These are phyloP conservation scores for Lojkania enalia DNA, from an alignment of 2,329 filamentous ascomycete genomes.

Conservation along the genomic window DNA sequence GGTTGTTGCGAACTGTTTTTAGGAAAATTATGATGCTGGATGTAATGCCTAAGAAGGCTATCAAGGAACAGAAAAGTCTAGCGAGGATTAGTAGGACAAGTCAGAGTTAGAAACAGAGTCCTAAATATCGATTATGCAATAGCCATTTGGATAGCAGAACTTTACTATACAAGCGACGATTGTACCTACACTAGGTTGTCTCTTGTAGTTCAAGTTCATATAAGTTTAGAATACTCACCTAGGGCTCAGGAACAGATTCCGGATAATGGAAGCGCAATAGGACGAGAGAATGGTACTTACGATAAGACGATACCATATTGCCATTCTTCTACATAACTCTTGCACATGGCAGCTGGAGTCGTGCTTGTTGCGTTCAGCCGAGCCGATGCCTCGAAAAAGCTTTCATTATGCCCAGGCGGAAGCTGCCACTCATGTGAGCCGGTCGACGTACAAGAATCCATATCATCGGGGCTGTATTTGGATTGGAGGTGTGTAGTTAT, in stretches of 20 bases:
- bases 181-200: too few relatives aligned
- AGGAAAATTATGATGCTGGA: background rate
- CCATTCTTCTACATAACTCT: constrained; percentile 26
- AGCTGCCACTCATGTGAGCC: constrained; percentile 15
- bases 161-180: too few relatives aligned
- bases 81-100: background rate
- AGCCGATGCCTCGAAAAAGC: constrained; percentile 31
- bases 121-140: too few relatives aligned
- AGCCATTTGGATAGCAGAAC: too few relatives aligned
- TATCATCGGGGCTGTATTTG: constrained; percentile 10
- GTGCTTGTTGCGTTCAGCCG: constrained; percentile 25
- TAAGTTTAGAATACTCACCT: too few relatives aligned
- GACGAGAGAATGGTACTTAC: constrained; percentile 21
- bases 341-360: constrained; percentile 24
- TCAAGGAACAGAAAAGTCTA: constrained; percentile 17
- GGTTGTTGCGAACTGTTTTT: background rate
- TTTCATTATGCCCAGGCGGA: constrained; percentile 26
- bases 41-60: constrained; percentile 17
- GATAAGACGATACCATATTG: constrained; percentile 23
- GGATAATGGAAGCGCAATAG: too few relatives aligned
- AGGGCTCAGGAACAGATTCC: too few relatives aligned
- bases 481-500: constrained; percentile 11
- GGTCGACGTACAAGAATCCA: constrained; percentile 5
- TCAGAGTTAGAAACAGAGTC: background rate
- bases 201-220: too few relatives aligned